phyloP scores from a whole-genome alignment of 140 eudicot genomes.

The Flaveria floridana region DNA sequence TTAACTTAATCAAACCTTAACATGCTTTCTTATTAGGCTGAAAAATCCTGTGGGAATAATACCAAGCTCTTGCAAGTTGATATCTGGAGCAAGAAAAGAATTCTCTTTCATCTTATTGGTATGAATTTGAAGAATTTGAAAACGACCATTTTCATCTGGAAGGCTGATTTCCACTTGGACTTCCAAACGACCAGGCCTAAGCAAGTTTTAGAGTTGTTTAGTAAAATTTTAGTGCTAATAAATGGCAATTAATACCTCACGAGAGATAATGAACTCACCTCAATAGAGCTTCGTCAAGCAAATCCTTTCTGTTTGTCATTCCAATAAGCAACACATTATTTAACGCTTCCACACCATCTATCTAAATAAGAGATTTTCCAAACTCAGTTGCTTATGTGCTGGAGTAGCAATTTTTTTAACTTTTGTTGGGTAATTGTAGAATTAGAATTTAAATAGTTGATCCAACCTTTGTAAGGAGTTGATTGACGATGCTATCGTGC shows the following conservation, averaged over 20 bases:
- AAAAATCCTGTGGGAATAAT: background rate
- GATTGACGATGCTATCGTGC: conserved; percentile 98
- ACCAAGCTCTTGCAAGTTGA: conserved; percentile 91
- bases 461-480: conserved; percentile 96
- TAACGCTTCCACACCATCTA: conserved; percentile 97
- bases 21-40: background rate
- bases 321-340: conserved; percentile 96
- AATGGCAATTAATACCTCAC: too few species aligned
- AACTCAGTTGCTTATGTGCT: background rate
- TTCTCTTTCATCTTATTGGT: conserved; percentile 96
- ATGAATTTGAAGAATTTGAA: conserved; percentile 91
- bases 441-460: conserved; percentile 16
- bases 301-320: conserved; percentile 97
- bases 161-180: conserved; percentile 98
- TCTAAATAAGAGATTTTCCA: conserved; percentile 40
- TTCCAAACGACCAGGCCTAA: conserved; percentile 97
- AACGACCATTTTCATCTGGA: conserved; percentile 94
- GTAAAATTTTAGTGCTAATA: too few species aligned
- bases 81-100: conserved; percentile 94
- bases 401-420: too few species aligned
- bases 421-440: background rate
- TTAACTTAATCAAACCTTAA: conserved; percentile 19
- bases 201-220: conserved; percentile 15
- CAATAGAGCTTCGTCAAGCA: conserved; percentile 97
- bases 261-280: conserved; percentile 46